phyloP scores from a whole-genome alignment of 78 protist species.

The Thecamonas trahens region DNA sequence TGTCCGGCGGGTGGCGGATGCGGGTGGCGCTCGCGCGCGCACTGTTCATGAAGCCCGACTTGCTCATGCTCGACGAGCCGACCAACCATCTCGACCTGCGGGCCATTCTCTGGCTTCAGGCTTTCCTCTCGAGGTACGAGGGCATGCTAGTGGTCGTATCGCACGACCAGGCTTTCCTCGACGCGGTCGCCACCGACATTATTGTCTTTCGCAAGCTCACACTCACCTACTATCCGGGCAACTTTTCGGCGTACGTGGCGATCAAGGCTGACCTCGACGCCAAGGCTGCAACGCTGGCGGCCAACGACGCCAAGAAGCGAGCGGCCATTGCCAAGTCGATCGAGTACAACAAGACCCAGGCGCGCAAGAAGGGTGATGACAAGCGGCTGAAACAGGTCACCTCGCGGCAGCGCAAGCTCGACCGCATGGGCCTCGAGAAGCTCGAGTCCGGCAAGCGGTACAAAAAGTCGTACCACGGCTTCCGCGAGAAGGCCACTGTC shows the following conservation, averaged over 20 bases:
- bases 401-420: slow-evolving; percentile 10
- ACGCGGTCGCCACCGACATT: slow-evolving; percentile 75
- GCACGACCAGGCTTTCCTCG: slow-evolving; percentile 85
- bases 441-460: background rate
- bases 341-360: background rate
- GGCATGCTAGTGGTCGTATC: slow-evolving; percentile 65
- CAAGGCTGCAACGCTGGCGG: background rate
- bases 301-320: background rate
- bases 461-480: background rate
- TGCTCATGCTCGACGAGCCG: slow-evolving; percentile 92
- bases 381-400: background rate
- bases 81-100: slow-evolving; percentile 88
- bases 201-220: slow-evolving; percentile 42
- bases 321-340: background rate
- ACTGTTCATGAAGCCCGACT: slow-evolving; percentile 80
- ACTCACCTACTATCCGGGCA: slow-evolving; percentile 52
- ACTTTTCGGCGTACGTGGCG: no score
- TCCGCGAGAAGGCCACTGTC: background rate
- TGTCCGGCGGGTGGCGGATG: slow-evolving; percentile 90
- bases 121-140: slow-evolving; percentile 24
- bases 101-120: slow-evolving; percentile 84
- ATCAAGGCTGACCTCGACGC: background rate
- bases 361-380: background rate
- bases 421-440: slow-evolving; percentile 8
- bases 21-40: slow-evolving; percentile 90